These are phyloP conservation scores for Fraxinus velutina DNA, from an alignment of 305 asterid species.

Conservation along the genomic window DNA sequence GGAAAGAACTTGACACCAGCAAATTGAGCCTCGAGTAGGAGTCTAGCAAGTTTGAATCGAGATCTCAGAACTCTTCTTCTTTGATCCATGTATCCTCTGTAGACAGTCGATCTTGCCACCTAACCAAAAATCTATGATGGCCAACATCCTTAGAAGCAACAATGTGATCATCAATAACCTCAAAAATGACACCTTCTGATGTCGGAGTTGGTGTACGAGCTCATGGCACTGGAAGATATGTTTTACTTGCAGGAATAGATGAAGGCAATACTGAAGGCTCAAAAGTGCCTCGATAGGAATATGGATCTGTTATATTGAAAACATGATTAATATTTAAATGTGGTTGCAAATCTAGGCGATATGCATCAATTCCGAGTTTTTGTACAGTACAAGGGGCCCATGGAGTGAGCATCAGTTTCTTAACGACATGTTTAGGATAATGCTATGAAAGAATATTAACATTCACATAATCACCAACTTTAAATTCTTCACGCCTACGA, in stretches of 20 bases:
- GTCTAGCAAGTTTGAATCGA: neutral
- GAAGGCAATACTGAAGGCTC: neutral
- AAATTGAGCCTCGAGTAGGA: neutral
- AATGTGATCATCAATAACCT: too few relatives aligned
- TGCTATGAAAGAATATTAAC: too few relatives aligned
- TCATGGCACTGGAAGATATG: neutral
- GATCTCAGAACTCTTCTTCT: neutral
- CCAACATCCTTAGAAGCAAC: neutral
- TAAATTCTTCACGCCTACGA: too few relatives aligned
- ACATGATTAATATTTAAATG: too few relatives aligned
- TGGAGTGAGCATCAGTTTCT: too few relatives aligned
- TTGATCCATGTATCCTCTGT: neutral
- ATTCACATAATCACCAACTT: too few relatives aligned
- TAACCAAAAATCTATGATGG: neutral
- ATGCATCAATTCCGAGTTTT: too few relatives aligned
- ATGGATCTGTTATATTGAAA: too few relatives aligned
- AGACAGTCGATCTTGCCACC: neutral
- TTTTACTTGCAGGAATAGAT: neutral
- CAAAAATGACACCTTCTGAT: too few relatives aligned
- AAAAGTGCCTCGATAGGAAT: neutral
- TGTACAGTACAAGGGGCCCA: too few relatives aligned
- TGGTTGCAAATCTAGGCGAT: too few relatives aligned
- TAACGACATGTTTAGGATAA: too few relatives aligned
- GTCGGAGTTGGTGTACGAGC: neutral
- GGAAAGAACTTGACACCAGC: neutral